Evolutionary conservation across 192 early-diverging fungal genomes (phyloP).

Genomic region (Coemansia sp.): DNA sequence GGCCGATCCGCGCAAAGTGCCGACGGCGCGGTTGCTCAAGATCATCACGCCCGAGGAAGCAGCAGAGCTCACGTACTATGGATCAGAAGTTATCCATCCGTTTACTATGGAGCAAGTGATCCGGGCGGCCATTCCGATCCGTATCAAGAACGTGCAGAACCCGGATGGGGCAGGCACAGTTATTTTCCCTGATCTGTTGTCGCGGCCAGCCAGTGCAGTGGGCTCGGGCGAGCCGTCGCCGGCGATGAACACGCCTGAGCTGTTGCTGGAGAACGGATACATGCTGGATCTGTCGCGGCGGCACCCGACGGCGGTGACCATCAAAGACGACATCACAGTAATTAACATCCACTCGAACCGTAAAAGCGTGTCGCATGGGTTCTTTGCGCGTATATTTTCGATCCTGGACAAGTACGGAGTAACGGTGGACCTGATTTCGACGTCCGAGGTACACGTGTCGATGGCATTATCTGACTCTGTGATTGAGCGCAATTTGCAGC

Average conservation of each 20-base stretch:
- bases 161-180: conserved; percentile 90
- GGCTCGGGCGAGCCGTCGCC: conserved; percentile 56
- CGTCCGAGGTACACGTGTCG: conserved; percentile 89
- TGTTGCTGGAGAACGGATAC: conserved; percentile 74
- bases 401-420: conserved; percentile 91
- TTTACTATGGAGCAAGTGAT: conserved; percentile 99
- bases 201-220: conserved; percentile 53
- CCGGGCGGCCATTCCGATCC: conserved; percentile 92
- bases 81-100: conserved; percentile 93
- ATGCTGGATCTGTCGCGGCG: conserved; percentile 68
- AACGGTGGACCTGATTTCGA: conserved; percentile 90
- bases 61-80: conserved; percentile 97
- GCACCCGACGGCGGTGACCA: conserved; percentile 97
- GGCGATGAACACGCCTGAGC: conserved; percentile 56
- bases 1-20: conserved; percentile 96
- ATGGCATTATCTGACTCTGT: conserved; percentile 72
- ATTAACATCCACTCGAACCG: conserved; percentile 97
- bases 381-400: conserved; percentile 94
- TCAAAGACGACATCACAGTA: conserved; percentile 95
- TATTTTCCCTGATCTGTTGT: conserved; percentile 79
- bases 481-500: conserved; percentile 69
- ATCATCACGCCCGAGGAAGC: conserved; percentile 98
- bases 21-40: conserved; percentile 75
- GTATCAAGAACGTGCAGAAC: conserved; percentile 98
- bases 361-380: conserved; percentile 93